Evolutionary conservation across 164 flowering plant species (phyloP), one percentile per base, ranked within the genome.

Genomic region (Warburgia ugandensis): DNA sequence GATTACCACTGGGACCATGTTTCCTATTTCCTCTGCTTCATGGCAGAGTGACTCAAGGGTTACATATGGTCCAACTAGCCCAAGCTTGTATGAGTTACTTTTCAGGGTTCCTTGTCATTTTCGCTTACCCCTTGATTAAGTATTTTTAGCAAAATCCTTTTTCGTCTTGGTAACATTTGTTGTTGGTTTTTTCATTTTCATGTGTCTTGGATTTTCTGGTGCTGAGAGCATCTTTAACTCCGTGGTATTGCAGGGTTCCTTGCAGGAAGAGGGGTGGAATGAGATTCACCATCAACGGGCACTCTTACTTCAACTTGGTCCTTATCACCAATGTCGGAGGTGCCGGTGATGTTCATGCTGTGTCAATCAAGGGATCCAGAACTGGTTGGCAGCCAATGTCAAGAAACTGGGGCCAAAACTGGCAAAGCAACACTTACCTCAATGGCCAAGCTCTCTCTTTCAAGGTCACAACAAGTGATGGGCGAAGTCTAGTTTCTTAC

Each of bases 361-460:
- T 76, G 9, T 59, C 57, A 16, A 66, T 86, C 67, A 84, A 81
- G 59, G 95, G 95, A 5, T 79, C 91, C 13, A 73, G 63, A 42
- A 79, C 88, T 12, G 66, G 63, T 4, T 86, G 95, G 95, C 69
- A 68, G 53, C 35, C 81, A 21, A 79, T 86, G 95, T 74, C 91
- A 2, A 76, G 95, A 48, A 86, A 86, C 69, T 85, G 95, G 95
- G 94, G 94, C 4, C 94, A 85, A 43, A 85, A 81, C 55, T 84
- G 94, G 94, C 89, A 82, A 52, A 83, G 79, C 83, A 79, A 77
- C 67, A 14, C 68, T 9, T 58, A 68, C 52, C 78, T 83, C 32
- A 71, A 80, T 29, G 87, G 95, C 1, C 91, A 83, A 45, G 54
- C 52, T 72, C 79, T 86, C 22, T 80, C 91, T 7, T 86, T 86